Base-by-base conservation (phyloP, 2,329 filamentous ascomycete genomes). In the Pseudocercospora macadamiae region DNA sequence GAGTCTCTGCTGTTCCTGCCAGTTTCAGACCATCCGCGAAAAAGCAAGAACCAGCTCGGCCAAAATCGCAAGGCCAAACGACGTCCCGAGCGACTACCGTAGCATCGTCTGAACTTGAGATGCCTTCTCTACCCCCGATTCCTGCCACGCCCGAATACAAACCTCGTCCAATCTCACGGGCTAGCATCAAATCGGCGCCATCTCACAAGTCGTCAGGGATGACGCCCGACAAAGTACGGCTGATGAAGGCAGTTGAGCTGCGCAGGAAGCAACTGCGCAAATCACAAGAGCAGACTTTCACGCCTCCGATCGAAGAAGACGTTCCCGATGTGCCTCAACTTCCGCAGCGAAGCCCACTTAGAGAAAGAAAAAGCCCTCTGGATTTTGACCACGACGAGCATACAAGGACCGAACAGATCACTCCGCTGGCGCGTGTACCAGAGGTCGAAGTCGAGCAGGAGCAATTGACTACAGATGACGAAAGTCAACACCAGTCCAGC, bases 241-340 rank as follows among this genome's bases (percentile, higher is more conserved):
- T 99, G 63, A 93, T 96, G 90, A 97, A 96, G 77, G 95, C 95
- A 6, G 83, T 97, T 77, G 90, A 97, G 74, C 76, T 97, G 66
- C 85, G 93, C 53, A 95, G 96, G 75, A 91, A 89, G 76, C 92
- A 91, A 74, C 86, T 88, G 70, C 64, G 70, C 60, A 68, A 71
- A 63, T 66, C 67, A 39, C 67, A 71, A 53, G 48, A 61, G 37
- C 62, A 60, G 25, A 28, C 55, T 14, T 44, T 54, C 3, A 55
- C 42, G 16, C 51, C 45, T 10, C 19, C 54, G 1, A 37, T 60
- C 23, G 54, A 61, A 18, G 64, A 66, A 14, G 62, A 65, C 21
- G 36, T 54, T 3, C 61, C 66, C 9, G 62, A 62, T 9, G 56
- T 64, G 9, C 66, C 64, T 25, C 51, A 59, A 21, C 53, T 64